Evolutionary conservation across 2,329 filamentous ascomycete genomes (phyloP).

Genomic region (Beauveria brongniartii): DNA sequence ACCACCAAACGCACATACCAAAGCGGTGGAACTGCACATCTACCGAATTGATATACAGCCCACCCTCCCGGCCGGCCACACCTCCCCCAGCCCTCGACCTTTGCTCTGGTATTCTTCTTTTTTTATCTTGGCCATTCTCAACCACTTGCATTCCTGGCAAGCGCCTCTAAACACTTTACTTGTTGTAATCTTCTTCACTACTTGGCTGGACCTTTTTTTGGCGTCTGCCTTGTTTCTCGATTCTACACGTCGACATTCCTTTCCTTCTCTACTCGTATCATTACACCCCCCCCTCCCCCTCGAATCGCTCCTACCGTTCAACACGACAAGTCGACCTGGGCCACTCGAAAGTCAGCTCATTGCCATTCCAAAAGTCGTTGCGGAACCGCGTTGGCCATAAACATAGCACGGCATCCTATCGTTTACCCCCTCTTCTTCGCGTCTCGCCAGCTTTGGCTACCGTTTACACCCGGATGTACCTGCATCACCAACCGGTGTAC

Average conservation of each 20-base stretch:
- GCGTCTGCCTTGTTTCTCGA: not conserved
- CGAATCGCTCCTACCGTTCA: not conserved
- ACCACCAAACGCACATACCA: slow-evolving; percentile 2
- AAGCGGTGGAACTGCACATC: not conserved
- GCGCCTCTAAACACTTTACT: not conserved
- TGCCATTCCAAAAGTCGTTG: not conserved
- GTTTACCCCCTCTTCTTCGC: not conserved
- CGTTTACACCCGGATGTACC: not conserved
- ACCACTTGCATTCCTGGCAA: slow-evolving; percentile 7
- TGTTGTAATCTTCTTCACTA: not conserved
- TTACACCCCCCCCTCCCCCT: not conserved
- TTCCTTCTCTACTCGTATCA: not conserved
- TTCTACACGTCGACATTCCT: not conserved
- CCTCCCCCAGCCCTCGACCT: not conserved
- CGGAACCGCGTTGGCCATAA: not conserved
- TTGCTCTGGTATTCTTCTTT: not conserved
- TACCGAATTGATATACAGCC: slow-evolving; percentile 2
- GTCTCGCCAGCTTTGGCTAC: not conserved
- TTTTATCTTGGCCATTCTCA: not conserved
- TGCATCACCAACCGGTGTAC: not conserved
- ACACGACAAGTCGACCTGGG: not conserved
- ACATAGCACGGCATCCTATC: not conserved
- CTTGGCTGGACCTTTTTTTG: not conserved
- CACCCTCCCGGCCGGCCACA: not conserved
- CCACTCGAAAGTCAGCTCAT: not conserved